phyloP scores from a whole-genome alignment of 1,284 basidiomycete genomes.

The Jaminaea rosea region DNA sequence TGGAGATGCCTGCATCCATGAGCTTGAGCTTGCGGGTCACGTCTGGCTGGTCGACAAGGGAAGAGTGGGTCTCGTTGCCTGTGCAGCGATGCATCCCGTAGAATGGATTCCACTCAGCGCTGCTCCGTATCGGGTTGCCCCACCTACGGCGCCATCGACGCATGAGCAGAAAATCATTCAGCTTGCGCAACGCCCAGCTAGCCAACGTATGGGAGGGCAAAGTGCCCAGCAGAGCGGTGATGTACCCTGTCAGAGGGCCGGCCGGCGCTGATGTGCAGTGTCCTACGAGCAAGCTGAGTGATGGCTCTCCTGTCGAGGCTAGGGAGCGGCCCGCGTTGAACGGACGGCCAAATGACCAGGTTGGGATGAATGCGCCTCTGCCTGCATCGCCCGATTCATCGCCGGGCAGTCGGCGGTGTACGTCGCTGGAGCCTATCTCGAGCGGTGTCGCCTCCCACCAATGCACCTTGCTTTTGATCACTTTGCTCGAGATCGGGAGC shows the following conservation, averaged over 20 bases:
- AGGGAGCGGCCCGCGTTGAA: conserved; percentile 35
- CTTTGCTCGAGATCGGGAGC: not conserved
- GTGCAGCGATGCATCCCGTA: conserved; percentile 14
- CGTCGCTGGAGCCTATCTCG: conserved; percentile 43
- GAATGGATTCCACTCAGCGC: conserved; percentile 43
- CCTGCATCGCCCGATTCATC: too few species aligned
- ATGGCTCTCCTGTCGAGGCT: conserved; percentile 26
- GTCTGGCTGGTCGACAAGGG: not conserved
- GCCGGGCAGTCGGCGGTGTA: too few species aligned
- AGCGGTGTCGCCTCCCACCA: conserved; percentile 47
- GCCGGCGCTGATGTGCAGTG: conserved; percentile 46
- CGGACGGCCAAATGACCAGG: conserved; percentile 43
- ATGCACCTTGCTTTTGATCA: conserved; percentile 26
- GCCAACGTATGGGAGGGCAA: conserved; percentile 34
- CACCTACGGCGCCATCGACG: conserved; percentile 39
- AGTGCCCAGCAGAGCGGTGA: conserved; percentile 37
- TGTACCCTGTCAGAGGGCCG: conserved; percentile 40
- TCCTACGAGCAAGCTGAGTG: conserved; percentile 40
- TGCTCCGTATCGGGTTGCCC: conserved; percentile 44
- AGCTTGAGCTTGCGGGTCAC: conserved; percentile 23
- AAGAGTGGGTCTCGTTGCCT: not conserved
- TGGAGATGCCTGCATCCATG: conserved; percentile 41
- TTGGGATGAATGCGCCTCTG: conserved; percentile 46
- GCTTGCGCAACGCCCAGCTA: conserved; percentile 22
- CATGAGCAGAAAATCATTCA: conserved; percentile 38